Base-by-base conservation (phyloP, 768 basidiomycete genomes). In the Suillus sp. region DNA sequence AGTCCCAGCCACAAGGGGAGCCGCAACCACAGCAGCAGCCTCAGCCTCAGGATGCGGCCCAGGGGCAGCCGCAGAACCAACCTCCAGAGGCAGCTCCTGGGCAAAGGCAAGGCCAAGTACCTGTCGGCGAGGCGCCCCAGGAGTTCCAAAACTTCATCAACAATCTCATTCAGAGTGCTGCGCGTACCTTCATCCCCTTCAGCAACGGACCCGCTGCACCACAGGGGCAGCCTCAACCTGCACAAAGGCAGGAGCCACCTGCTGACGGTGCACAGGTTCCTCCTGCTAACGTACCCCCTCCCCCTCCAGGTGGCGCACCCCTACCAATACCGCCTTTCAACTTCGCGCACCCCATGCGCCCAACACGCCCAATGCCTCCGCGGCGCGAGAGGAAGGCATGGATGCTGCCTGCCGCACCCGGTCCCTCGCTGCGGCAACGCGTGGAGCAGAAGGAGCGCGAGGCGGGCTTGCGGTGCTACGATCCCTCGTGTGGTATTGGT, bases 371-470 rank as follows among this genome's bases (percentile, higher is more conserved):
- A 45, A 66, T 72, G 71, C 63, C 69, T 22, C 71, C 73, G 2
- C 74, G 69, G 2, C 70, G 70, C 38, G 81, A 81, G 68, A 72
- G 78, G 58, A 81, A 78, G 59, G 64, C 74, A 32, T 92, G 90
- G 90, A 74, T 78, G 2, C 78, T 81, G 1, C 90, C 90, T 0
- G 75, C 86, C 1, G 78, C 88, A 0, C 90, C 90, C 2, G 91
- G 91, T 0, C 81, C 80, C 38, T 90, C 90, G 7, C 75, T 92
- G 50, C 88, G 92, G 32, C 85, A 92, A 72, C 83, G 86, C 7
- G 79, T 93, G 20, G 92, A 93, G 73, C 81, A 83, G 63, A 80
- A 84, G 61, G 92, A 93, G 73, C 83, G 87, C 25, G 89, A 91
- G 71, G 81, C 84, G 25, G 91, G 90, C 1, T 70, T 91, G 68